Evolutionary conservation across 2,329 filamentous ascomycete genomes (phyloP), one percentile per base, ranked within the genome.

Genomic region (Nothopassalora personata): DNA sequence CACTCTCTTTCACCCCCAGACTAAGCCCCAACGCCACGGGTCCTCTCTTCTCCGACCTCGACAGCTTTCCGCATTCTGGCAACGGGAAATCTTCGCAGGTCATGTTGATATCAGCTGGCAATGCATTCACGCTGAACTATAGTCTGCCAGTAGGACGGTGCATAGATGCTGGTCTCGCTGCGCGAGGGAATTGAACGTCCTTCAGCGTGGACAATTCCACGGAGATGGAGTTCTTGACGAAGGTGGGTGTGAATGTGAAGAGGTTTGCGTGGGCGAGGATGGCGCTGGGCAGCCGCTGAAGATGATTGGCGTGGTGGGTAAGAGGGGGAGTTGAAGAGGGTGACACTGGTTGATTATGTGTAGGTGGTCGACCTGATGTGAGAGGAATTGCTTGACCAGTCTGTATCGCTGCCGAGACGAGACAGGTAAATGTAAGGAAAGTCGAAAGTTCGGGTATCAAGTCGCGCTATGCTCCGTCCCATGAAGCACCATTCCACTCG

Each of bases 1-100:
- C 79, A 0, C 74, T 86, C 1, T 74, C 77, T 0, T 73, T 85
- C 13, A 70, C 73, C 0, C 64, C 81, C 66, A 1, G 75, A 76
- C 33, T 75, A 74, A 0, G 76, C 72, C 2, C 67, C 80, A 18
- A 70, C 81, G n/a, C 67, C 71, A 1, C 79, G 77, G 18, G 65
- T 61, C 1, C 80, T 78, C 66, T 82, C 77, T 4, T 69, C 68
- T 3, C 75, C 81, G 10, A 64, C 69, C 61, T 63, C 57, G 54
- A 71, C 11, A 62, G 68, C 54, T 68, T 75, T 6, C 46, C 66
- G 1, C 54, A 60, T 27, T 64, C 60, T 8, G 65, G 65, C 1
- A 64, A 65, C 33, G 63, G 63, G 5, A 61, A 43, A 27, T 64
- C 61, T 2, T 54, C 60, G 5, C 52, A 75, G 34, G 60, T 77